Evolutionary conservation across 352 stramenopile species (phyloP).

Genomic region (Pelagophyceae sp.): DNA sequence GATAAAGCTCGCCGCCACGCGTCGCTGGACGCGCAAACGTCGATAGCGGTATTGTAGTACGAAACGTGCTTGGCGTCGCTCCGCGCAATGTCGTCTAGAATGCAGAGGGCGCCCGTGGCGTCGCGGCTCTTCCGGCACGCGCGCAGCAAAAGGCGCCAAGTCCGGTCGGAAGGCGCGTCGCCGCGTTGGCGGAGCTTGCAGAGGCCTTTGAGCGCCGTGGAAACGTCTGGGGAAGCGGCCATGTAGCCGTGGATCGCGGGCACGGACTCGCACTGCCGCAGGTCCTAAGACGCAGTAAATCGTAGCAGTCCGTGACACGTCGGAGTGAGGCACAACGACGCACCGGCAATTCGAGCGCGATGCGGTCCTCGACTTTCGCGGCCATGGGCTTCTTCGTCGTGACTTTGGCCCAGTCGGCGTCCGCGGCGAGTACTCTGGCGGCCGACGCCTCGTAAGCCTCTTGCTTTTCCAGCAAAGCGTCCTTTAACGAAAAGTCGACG

Average conservation of each 20-base stretch:
- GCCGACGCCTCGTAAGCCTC: neutral
- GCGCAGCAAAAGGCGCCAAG: neutral
- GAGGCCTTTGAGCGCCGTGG: constrained; percentile 19
- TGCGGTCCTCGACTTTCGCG: too few relatives aligned
- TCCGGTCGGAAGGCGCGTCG: neutral
- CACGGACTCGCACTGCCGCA: neutral
- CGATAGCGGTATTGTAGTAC: constrained; percentile 21
- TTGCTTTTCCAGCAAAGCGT: neutral
- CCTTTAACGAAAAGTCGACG: neutral
- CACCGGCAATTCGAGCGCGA: too few relatives aligned
- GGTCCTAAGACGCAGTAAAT: neutral
- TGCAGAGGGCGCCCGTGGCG: neutral
- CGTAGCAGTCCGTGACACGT: constrained; percentile 12
- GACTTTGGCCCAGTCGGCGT: too few relatives aligned
- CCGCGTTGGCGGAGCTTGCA: too few relatives aligned
- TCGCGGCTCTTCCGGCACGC: neutral
- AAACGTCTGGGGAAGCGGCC: constrained; percentile 6
- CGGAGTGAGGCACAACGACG: neutral
- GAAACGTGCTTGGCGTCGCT: neutral
- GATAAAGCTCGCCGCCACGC: constrained; percentile 16
- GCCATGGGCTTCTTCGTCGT: too few relatives aligned
- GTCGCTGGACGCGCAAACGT: neutral
- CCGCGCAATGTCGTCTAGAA: neutral
- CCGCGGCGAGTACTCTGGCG: too few relatives aligned
- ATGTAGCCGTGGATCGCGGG: constrained; percentile 9